Conservation (phyloP, 257 asterid genomes). For the Catharanthus roseus region DNA sequence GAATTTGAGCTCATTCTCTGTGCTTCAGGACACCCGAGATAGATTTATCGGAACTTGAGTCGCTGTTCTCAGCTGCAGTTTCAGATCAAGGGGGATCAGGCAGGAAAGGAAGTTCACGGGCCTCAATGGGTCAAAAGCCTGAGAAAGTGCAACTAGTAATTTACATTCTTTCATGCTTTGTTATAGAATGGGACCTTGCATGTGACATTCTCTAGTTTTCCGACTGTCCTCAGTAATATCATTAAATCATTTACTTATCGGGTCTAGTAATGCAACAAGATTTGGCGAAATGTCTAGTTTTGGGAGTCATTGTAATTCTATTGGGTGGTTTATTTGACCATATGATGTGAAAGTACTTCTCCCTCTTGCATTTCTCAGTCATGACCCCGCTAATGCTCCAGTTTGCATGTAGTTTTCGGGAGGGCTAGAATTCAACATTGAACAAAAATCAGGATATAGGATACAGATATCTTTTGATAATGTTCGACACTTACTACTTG, state of each 20-base stretch:
- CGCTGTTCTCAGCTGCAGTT: slow-evolving; percentile 82
- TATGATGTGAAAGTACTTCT: neutral
- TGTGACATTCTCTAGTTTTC: neutral
- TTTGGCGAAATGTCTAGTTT: neutral
- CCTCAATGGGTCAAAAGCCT: slow-evolving; percentile 55
- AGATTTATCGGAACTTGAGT: slow-evolving; percentile 86
- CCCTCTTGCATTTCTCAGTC: slow-evolving; percentile 1
- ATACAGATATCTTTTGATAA: neutral
- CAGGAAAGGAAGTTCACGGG: slow-evolving; percentile 54
- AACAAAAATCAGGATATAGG: neutral
- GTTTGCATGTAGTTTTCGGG: neutral
- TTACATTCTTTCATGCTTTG: neutral
- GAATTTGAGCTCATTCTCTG: neutral
- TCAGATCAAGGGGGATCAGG: slow-evolving; percentile 48
- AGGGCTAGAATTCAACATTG: neutral
- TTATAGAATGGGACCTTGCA: neutral
- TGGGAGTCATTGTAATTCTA: neutral
- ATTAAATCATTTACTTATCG: neutral
- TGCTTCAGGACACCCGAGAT: slow-evolving; percentile 81
- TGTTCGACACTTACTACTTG: neutral
- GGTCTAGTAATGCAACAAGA: neutral
- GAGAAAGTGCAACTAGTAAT: slow-evolving; percentile 95
- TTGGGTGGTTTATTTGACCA: neutral
- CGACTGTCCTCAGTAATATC: neutral
- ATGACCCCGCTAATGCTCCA: neutral